Percentiles rank a stretch among this genome's conserved stretches.
phyloP scores from a whole-genome alignment of 805 yeast genomes.

The Hanseniaspora occidentalis region DNA sequence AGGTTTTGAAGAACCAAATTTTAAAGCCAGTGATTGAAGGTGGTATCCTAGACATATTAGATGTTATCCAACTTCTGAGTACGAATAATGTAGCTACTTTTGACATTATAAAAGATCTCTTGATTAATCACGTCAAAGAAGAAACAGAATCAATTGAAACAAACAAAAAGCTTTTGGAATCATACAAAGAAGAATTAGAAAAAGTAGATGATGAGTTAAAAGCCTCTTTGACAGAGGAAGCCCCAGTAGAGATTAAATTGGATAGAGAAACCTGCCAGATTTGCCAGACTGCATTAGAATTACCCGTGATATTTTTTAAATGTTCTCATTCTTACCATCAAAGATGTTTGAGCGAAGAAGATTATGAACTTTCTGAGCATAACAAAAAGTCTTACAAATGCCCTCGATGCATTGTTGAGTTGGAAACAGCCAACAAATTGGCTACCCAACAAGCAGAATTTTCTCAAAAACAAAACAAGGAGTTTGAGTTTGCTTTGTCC shows the following conservation, averaged over 20 bases:
- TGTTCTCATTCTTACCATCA: conserved; percentile 84
- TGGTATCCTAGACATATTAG: conserved; percentile 58
- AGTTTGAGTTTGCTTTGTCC: conserved; percentile 44
- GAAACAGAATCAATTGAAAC: conserved; percentile 57
- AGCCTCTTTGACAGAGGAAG: conserved; percentile 26
- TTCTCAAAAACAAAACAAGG: conserved; percentile 42
- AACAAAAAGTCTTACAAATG: conserved; percentile 32
- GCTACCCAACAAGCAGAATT: conserved; percentile 48
- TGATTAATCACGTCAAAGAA: conserved; percentile 45
- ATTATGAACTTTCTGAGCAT: conserved; percentile 9
- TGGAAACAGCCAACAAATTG: conserved; percentile 50
- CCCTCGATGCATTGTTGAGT: conserved; percentile 64
- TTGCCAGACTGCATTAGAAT: conserved; percentile 54
- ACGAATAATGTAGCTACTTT: conserved; percentile 50
- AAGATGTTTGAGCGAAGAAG: conserved; percentile 51
- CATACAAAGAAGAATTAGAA: conserved; percentile 56
- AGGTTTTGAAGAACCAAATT: conserved; percentile 32
- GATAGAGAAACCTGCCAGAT: conserved; percentile 54
- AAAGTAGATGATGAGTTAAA: conserved; percentile 42
- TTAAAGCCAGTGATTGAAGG: conserved; percentile 39
- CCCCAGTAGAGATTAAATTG: conserved; percentile 31
- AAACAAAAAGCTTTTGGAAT: conserved; percentile 50
- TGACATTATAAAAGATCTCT: conserved; percentile 58
- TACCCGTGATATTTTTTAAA: conserved; percentile 72
- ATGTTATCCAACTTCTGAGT: conserved; percentile 59